Base-by-base conservation (phyloP, 1,139 yeast genomes). In the Geotrichum restrictum region DNA sequence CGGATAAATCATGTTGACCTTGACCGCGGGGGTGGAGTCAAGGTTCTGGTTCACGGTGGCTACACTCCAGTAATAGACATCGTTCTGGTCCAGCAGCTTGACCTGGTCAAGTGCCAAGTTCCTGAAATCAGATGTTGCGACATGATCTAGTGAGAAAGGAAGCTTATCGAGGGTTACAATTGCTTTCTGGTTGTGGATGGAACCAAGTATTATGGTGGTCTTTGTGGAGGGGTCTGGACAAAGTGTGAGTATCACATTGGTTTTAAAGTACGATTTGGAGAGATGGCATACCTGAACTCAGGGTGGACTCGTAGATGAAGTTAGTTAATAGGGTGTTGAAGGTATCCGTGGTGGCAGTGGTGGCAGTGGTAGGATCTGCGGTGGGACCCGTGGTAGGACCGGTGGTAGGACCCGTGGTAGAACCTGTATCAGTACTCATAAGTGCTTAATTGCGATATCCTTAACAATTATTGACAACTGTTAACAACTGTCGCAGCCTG, bases 51-150 rank as follows among this genome's bases (percentile, higher is more conserved):
- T 60, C 41, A 84, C 60, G 0, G 76, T 69, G 0, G 80, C 80
- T 41, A 78, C 68, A 5, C 88, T 86, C 97, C 98, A 91, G 58
- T 76, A 78, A 64, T 91, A 93, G 1, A 91, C 82, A 62, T 89
- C 97, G 65, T 93, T 93, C 38, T 73, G 69, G 31, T 88, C 85
- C 36, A 85, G 75, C 33, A 76, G 69, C 39, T 70, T 62, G 29
- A 80, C 57, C 3, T 73, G 69, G 1, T 69, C 61, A 24, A 82
- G 65, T 57, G 52, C 4, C 57, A 46, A 27, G 63, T 63, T 29
- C 61, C 56, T 21, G 60, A 55, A 31, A 61, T 57, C 27, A 24
- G 5, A 5, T n/a, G n/a, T n/a, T 65, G 38, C 22, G 61, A 55
- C 38, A 53, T 1, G 53, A 51, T n/a, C 56, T 7, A 63, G 61